Base-by-base conservation (phyloP, 2,329 filamentous ascomycete species). In the Raffaelea deltoideospora region DNA sequence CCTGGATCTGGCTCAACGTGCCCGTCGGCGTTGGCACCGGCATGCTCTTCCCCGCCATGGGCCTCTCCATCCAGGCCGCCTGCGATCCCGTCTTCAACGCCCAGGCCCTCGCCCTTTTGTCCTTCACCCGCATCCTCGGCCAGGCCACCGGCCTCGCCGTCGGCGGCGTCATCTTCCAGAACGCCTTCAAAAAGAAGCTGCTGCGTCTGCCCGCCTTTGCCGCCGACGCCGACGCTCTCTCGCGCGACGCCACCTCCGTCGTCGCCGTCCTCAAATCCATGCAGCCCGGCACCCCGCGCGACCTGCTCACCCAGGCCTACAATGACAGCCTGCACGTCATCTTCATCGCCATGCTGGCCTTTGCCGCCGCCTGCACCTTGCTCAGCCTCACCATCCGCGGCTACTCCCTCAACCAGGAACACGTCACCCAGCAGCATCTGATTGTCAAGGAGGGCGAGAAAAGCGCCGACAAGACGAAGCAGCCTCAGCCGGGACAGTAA, bases 241-340 rank as follows among this genome's bases (percentile, higher is more conserved):
- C 67, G n/a, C 59, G 59, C 37, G 69, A 77, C 48, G 67, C 71
- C 0, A 67, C 69, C 1, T 33, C 0, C 50, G 28, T 76, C n/a
- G 67, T 75, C 0, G 55, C 67, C 41, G 54, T 72, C 34, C 68
- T 76, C 47, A 62, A 65, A 44, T 43, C 45, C 1, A 67, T 74
- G 61, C 56, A 60, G 3, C 11, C 35, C 18, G 19, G 4, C 52
- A 50, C 8, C 60, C 59, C 35, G 52, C 69, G 31, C 19, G 37
- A 60, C 63, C 46, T 54, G 56, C 35, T 47, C 19, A 19, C 42
- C 31, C 2, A 28, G 19, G 39, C 63, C 10, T 76, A 75, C 47
- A 65, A 64, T 3, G 63, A 67, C 43, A 66, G 65, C 31, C 48
- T 76, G 46, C 59, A 56, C 39, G 63, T 64, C 31, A 64, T 76